Evolutionary conservation across 2,329 filamentous ascomycete genomes (phyloP), one percentile per base, ranked within the genome.

Genomic region (Trichophaea hybrida): DNA sequence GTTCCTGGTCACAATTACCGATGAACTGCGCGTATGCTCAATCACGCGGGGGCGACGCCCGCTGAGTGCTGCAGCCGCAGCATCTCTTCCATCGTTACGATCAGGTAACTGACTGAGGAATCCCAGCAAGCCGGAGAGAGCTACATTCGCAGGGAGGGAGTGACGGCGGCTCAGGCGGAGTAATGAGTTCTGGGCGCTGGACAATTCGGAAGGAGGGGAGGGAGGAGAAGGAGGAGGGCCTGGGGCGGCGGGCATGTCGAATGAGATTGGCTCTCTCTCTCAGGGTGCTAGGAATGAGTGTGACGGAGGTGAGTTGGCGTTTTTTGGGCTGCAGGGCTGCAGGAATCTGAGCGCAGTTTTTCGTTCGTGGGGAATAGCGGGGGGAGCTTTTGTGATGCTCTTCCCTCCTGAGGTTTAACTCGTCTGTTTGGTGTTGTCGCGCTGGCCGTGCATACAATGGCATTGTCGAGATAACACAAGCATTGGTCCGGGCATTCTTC

Each of bases 91-190:
- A 46, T 46, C 40, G 5, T 17, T 12, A 2, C 5, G 13, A 46
- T 17, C 13, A n/a, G 13, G 13, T n/a, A 6, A 63, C 38, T 15
- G 62, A 61, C 44, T 37, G 34, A 15, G 56, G 54, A 15, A 56
- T 55, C 34, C 40, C 40, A 54, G 37, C n/a, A 54, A 40, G 24
- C 51, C 51, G 7, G 38, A 40, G 8, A 55, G 31, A 7, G 33
- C 13, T n/a, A n/a, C 53, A 24, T 58, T 59, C 24, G 64, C 51
- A 55, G 64, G 64, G 40, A 66, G 63, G 12, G 64, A 66, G 55
- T 66, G 64, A 40, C 64, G 61, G 34, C 64, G 59, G 52, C 57
- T 64, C 55, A 66, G 59, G 55, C 61, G 62, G 52, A 62, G 61
- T 57, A 64, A 60, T 31, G 64, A 62, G 40, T 59, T 60, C 34